Base-by-base conservation (phyloP, 805 yeast species). In the Lipomyces japonicus region DNA sequence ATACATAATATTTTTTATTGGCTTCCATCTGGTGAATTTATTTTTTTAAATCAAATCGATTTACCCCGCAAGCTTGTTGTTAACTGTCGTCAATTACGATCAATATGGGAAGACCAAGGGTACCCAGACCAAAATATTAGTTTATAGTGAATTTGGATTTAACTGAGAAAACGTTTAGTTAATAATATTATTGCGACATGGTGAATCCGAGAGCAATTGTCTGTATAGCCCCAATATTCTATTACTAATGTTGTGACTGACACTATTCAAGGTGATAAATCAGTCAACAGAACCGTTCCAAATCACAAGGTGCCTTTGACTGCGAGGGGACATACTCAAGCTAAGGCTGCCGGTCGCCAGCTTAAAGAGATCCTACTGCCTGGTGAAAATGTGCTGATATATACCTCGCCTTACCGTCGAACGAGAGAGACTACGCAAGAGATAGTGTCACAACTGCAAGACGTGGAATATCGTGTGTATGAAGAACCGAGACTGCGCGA, bases 401-500 rank as follows among this genome's bases (percentile, higher is more conserved):
- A 84, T 65, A 87, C 95, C 0, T 86, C 95, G 3, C 97, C 97
- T 0, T 90, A 90, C 65, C 66, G 73, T 48, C 73, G 97, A 47
- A 86, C 97, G 0, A 73, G 95, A 42, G 88, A 90, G 65, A 90
- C 97, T 1, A 75, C 93, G 31, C 77, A 83, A 45, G 83, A 84
- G 21, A 76, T 90, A 6, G 63, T 84, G 2, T 75, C 78, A 32
- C 84, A 82, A 1, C 74, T 80, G 54, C 57, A 61, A 62, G 69
- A 64, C 22, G 59, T 81, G 7, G 70, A 72, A 3, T 82, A 79
- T 59, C 72, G 75, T 34, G 78, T 84, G 2, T 76, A 80, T 58
- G 97, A 90, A 65, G 97, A 90, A 64, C 95, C 96, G 10, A 71
- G 96, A 47, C 79, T 90, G 78, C 74, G 97, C 55, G 97, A 90